Conservation (phyloP, 148 eudicot species). For the Rhododendron henanense region DNA sequence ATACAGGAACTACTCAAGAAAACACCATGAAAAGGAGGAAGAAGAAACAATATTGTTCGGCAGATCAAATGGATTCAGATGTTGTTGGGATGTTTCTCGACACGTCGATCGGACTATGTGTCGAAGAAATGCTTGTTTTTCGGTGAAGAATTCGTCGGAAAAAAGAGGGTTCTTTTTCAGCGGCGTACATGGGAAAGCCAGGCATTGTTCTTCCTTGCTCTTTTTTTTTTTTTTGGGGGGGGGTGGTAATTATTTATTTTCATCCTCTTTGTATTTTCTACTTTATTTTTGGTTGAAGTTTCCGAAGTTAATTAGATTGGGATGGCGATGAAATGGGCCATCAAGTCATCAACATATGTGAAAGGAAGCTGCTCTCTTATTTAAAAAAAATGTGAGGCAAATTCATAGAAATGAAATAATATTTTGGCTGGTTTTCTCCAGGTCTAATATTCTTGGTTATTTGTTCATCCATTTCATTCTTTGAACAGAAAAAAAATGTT, state of each 20-base stretch:
- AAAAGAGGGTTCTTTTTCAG: not conserved
- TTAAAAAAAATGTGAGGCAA: not conserved
- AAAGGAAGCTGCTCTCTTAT: not conserved
- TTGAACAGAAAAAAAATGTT: not conserved
- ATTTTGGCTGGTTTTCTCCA: conserved; percentile 15
- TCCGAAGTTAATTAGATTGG: not conserved
- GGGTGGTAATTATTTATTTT: not conserved
- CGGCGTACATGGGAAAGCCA: conserved; percentile 53
- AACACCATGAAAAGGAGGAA: conserved; percentile 14
- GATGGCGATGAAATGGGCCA: not conserved
- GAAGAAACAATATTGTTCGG: not conserved
- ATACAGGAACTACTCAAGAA: no score
- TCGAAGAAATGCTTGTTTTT: conserved; percentile 5
- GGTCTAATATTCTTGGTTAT: not conserved
- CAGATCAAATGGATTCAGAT: not conserved
- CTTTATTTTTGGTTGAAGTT: not conserved
- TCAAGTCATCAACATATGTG: not conserved
- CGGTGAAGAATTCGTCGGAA: conserved; percentile 18
- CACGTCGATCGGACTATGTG: not conserved
- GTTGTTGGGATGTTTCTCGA: not conserved
- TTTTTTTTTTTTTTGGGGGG: not conserved
- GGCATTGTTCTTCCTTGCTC: conserved; percentile 27
- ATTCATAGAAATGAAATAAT: conserved; percentile 9
- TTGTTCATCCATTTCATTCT: not conserved
- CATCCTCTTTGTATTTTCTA: not conserved